Evolutionary conservation across 306 rosid genomes (phyloP).

Genomic region (Glycine soja): DNA sequence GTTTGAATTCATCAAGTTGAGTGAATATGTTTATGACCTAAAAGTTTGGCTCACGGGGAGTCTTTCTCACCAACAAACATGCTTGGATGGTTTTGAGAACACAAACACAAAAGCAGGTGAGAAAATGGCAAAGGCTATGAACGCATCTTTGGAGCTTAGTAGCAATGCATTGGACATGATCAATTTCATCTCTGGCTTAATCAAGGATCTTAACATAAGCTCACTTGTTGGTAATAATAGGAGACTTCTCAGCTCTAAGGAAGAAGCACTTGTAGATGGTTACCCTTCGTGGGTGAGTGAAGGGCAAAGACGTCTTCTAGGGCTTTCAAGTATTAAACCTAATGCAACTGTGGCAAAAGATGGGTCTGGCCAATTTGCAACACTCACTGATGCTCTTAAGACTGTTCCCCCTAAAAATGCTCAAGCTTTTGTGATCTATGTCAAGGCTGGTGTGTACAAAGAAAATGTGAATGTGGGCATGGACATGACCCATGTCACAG

Average conservation of each 20-base stretch:
- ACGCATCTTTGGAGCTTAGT: conserved; percentile 58
- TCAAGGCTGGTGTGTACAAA: conserved; percentile 69
- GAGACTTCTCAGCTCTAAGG: conserved; percentile 40
- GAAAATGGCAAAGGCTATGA: conserved; percentile 55
- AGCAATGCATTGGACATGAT: conserved; percentile 75
- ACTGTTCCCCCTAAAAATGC: conserved; percentile 56
- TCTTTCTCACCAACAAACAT: conserved; percentile 66
- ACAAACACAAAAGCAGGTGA: conserved; percentile 55
- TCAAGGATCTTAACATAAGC: background rate
- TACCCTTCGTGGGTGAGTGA: conserved; percentile 59
- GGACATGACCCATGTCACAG: conserved; percentile 53
- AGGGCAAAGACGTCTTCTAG: conserved; percentile 45
- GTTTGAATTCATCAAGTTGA: conserved; percentile 51
- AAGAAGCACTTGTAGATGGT: background rate
- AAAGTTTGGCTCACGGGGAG: conserved; percentile 73
- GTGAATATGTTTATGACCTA: conserved; percentile 57
- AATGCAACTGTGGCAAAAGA: conserved; percentile 72
- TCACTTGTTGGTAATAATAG: background rate
- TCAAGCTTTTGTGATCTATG: conserved; percentile 65
- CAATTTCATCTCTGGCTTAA: conserved; percentile 19
- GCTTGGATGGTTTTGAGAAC: conserved; percentile 70
- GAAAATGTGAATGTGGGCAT: conserved; percentile 53
- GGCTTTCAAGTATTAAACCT: conserved; percentile 26
- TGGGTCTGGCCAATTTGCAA: conserved; percentile 67
- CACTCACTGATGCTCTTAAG: conserved; percentile 64